A percentile compares a stretch with the other conserved stretches of the same genome.
phyloP scores from a whole-genome alignment of 495 filamentous ascomycete species.

The Aspergillus sclerotioniger region DNA sequence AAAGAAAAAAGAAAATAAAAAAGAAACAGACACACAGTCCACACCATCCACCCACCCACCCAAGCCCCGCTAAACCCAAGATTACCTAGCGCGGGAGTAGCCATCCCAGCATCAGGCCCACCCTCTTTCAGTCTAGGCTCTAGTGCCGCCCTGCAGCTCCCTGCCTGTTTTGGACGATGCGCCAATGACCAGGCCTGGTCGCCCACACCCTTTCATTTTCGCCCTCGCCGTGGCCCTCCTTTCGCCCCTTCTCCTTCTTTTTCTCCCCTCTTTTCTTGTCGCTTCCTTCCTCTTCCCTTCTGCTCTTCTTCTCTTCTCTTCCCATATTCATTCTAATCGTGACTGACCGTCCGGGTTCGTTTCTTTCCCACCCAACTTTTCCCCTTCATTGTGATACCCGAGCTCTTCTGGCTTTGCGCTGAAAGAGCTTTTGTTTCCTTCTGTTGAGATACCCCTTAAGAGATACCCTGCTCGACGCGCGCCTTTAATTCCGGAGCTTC shows the following conservation, averaged over 20 bases:
- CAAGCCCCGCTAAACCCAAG: background rate
- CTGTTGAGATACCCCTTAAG: conserved; percentile 40
- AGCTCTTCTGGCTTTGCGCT: conserved; percentile 34
- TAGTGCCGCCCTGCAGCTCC: conserved; percentile 44
- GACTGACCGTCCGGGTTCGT: conserved; percentile 18
- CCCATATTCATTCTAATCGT: conserved; percentile 26
- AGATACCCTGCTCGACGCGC: conserved; percentile 33
- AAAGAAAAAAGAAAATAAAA: conserved; percentile 4
- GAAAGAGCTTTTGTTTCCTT: conserved; percentile 43
- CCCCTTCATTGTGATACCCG: conserved; percentile 48
- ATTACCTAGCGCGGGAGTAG: background rate
- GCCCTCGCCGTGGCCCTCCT: conserved; percentile 23
- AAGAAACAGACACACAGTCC: conserved; percentile 4
- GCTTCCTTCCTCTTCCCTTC: conserved; percentile 17
- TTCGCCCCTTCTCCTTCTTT: conserved; percentile 26
- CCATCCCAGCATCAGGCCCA: conserved; percentile 5
- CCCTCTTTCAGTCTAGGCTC: conserved; percentile 20
- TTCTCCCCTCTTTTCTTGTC: conserved; percentile 24
- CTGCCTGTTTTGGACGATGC: conserved; percentile 28
- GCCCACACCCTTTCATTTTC: conserved; percentile 26
- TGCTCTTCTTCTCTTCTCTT: conserved; percentile 28
- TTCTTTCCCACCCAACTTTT: conserved; percentile 28
- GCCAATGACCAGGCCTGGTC: conserved; percentile 28
- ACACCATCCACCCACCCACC: background rate
- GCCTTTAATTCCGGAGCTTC: conserved; percentile 22